These are phyloP conservation scores for barrel medic (Medicago truncatula) DNA, from an alignment of 306 rosid species.

Conservation along the genomic window MtrunA17r5.0-ANR NC_053048.1:43028501-43029000, in stretches of 20 bases:
- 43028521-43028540: constrained; percentile 70
- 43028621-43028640: constrained; percentile 34
- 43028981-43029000: constrained; percentile 12
- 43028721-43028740: constrained; percentile 14
- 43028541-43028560: constrained; percentile 70
- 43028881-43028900: constrained; percentile 14
- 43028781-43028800: background rate
- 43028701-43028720: background rate
- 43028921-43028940: constrained; percentile 1
- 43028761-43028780: background rate
- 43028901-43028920: background rate
- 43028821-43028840: background rate
- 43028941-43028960: constrained; percentile 5
- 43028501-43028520: constrained; percentile 44
- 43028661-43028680: constrained; percentile 10
- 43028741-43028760: background rate
- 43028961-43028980: constrained; percentile 5
- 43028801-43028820: constrained; percentile 11
- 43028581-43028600: constrained; percentile 61
- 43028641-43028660: constrained; percentile 16
- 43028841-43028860: constrained; percentile 5
- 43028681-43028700: background rate
- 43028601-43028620: constrained; percentile 58
- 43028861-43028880: constrained; percentile 12
- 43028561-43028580: constrained; percentile 68